Percentiles rank a stretch among this genome's conserved stretches.
These are phyloP conservation scores for Saraca asoca DNA, from an alignment of 331 rosid species.

Conservation along the genomic window DNA sequence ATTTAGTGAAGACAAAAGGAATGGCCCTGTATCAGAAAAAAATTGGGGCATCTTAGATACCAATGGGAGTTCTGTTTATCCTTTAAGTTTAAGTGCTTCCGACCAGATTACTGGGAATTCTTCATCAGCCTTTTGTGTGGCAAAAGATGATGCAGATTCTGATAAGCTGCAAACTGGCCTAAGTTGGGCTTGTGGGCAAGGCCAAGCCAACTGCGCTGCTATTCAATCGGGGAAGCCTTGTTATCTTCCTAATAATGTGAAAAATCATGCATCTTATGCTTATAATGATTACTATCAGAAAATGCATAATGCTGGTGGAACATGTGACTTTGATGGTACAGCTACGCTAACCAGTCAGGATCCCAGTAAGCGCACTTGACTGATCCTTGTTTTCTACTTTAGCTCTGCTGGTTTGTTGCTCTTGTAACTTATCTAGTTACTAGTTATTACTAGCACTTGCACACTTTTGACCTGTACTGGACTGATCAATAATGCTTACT, in stretches of 20 bases:
- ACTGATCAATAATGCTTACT: too few species aligned
- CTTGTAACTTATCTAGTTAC: too few species aligned
- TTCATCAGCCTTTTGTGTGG: constrained; percentile 71
- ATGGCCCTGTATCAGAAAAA: constrained; percentile 71
- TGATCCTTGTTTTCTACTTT: constrained; percentile 24
- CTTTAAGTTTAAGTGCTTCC: constrained; percentile 53
- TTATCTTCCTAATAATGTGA: constrained; percentile 58
- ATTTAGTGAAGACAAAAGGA: constrained; percentile 89
- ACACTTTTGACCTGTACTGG: too few species aligned
- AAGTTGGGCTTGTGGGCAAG: constrained; percentile 97
- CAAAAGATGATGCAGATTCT: constrained; percentile 62
- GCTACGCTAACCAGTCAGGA: constrained; percentile 58
- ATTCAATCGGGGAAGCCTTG: constrained; percentile 76
- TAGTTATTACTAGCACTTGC: too few species aligned
- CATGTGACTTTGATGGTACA: constrained; percentile 84
- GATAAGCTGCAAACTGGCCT: constrained; percentile 76
- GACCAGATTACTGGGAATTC: constrained; percentile 50
- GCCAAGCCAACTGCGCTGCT: constrained; percentile 77
- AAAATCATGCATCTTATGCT: constrained; percentile 87
- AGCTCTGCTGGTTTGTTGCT: neutral
- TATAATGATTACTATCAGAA: constrained; percentile 83
- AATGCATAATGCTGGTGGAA: constrained; percentile 73
- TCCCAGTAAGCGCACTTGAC: constrained; percentile 69
- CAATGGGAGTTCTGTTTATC: constrained; percentile 72
- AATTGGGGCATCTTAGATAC: constrained; percentile 69